These are phyloP conservation scores for Fibroporia radiculosa DNA, from an alignment of 768 basidiomycete species.

Conservation along the genomic window DNA sequence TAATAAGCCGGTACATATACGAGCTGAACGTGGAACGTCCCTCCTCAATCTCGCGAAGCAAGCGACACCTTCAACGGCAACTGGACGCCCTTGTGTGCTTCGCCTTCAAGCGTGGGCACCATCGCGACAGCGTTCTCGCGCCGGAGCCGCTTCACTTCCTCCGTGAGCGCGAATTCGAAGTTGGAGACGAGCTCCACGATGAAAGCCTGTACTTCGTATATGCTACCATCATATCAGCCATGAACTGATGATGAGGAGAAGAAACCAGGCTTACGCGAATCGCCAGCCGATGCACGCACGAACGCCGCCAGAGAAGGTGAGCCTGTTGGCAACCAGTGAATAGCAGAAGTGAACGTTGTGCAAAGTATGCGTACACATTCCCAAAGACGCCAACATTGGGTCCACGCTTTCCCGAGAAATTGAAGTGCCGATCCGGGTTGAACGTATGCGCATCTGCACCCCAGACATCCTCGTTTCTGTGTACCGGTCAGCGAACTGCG, in stretches of 20 bases:
- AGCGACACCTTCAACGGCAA: constrained; percentile 24
- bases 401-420: constrained; percentile 24
- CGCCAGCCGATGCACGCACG: constrained; percentile 21
- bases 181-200: constrained; percentile 45
- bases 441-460: constrained; percentile 24
- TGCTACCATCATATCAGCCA: constrained; percentile 4
- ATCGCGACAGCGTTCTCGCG: constrained; percentile 25
- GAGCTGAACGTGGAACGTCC: not conserved
- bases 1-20: not conserved
- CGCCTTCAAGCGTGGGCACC: constrained; percentile 28
- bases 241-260: not conserved
- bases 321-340: constrained; percentile 4
- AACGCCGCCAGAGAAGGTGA: constrained; percentile 21
- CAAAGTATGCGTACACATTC: constrained; percentile 33
- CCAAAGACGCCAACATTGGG: constrained; percentile 38
- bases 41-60: constrained; percentile 11
- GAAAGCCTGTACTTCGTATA: constrained; percentile 48
- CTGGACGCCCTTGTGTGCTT: constrained; percentile 23
- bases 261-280: constrained; percentile 13
- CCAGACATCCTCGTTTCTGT: constrained; percentile 22
- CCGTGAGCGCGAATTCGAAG: constrained; percentile 40
- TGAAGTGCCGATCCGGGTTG: constrained; percentile 24
- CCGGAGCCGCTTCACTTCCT: constrained; percentile 20
- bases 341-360: not conserved
- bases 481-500: not conserved